Conservation (phyloP, 1,139 yeast genomes). For the Entelexis paramagnoliae region DNA sequence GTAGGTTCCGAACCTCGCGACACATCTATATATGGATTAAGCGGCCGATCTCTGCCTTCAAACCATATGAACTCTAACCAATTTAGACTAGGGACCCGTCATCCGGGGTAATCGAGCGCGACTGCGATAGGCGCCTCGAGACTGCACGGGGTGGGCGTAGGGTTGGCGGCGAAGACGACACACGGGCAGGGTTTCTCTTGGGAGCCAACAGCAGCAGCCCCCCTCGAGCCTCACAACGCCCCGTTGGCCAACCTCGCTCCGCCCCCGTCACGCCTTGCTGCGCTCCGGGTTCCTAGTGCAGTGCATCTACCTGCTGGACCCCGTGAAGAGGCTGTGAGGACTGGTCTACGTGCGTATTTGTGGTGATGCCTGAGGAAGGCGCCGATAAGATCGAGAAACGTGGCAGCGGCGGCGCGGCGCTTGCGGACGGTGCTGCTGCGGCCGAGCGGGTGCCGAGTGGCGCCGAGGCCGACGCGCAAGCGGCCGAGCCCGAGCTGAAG, state of each 20-base stretch:
- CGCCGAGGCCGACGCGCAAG: neutral
- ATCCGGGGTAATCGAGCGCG: too few relatives aligned
- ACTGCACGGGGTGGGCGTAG: constrained; percentile 2
- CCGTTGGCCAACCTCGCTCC: neutral
- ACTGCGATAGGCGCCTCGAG: neutral
- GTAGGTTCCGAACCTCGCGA: too few relatives aligned
- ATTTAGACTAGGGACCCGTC: too few relatives aligned
- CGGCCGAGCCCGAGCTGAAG: neutral
- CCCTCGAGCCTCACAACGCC: constrained; percentile 2
- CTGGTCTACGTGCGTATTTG: neutral
- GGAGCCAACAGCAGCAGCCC: neutral
- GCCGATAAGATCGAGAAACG: neutral
- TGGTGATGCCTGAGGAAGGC: neutral
- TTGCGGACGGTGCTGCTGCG: neutral
- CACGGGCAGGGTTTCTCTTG: constrained; percentile 3
- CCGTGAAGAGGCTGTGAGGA: neutral
- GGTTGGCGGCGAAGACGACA: neutral
- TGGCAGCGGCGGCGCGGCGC: neutral
- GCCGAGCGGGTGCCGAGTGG: neutral
- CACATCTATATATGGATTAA: too few relatives aligned
- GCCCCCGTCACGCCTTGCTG: neutral
- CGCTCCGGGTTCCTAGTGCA: neutral
- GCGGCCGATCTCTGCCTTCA: too few relatives aligned
- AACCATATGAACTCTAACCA: too few relatives aligned
- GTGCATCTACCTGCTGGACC: neutral